A percentile compares a stretch with the other conserved stretches of the same genome.
phyloP scores from a whole-genome alignment of 1,139 yeast species.

The Hemisphaericaspora lyxosophila region DNA sequence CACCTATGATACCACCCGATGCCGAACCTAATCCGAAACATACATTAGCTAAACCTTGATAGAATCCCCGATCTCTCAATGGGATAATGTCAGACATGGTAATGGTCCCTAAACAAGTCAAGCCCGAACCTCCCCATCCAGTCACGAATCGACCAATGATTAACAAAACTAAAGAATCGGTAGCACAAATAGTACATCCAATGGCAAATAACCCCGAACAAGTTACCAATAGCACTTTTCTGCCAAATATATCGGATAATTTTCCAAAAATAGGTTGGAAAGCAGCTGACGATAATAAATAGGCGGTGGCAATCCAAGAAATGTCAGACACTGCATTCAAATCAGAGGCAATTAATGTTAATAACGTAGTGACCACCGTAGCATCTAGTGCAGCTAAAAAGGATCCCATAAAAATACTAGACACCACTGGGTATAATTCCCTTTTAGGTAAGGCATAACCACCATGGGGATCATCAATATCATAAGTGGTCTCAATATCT shows the following conservation, averaged over 20 bases:
- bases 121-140: slow-evolving; percentile 60
- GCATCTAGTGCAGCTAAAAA: slow-evolving; percentile 46
- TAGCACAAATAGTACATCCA: slow-evolving; percentile 43
- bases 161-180: slow-evolving; percentile 43
- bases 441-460: slow-evolving; percentile 36
- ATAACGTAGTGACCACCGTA: slow-evolving; percentile 45
- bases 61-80: slow-evolving; percentile 51
- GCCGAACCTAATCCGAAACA: slow-evolving; percentile 54
- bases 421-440: slow-evolving; percentile 32
- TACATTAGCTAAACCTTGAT: slow-evolving; percentile 53
- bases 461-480: slow-evolving; percentile 20
- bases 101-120: slow-evolving; percentile 50
- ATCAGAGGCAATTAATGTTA: slow-evolving; percentile 46
- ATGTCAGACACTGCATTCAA: slow-evolving; percentile 39
- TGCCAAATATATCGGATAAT: slow-evolving; percentile 81
- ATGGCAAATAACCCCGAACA: slow-evolving; percentile 38
- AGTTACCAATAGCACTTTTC: slow-evolving; percentile 45
- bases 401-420: slow-evolving; percentile 38
- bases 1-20: slow-evolving; percentile 62
- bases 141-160: slow-evolving; percentile 59
- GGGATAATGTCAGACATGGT: slow-evolving; percentile 55
- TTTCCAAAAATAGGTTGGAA: slow-evolving; percentile 79
- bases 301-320: slow-evolving; percentile 51
- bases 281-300: slow-evolving; percentile 43
- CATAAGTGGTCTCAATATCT: slow-evolving; percentile 9